Evolutionary conservation across 1,284 basidiomycete genomes (phyloP).

Genomic region (Apiotrichum porosum): DNA sequence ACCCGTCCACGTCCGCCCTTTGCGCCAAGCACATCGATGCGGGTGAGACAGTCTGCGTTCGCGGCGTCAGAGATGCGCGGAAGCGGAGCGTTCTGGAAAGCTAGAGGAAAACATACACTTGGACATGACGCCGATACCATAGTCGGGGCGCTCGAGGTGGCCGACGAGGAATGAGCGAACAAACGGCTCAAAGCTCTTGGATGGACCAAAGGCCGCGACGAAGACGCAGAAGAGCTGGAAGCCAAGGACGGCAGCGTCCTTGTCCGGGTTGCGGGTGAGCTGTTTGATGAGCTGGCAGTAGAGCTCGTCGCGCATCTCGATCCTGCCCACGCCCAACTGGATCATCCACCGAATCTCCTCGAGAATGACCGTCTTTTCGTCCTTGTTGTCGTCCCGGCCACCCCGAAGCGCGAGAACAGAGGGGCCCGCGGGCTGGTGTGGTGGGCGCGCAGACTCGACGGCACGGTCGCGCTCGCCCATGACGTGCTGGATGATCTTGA

Average conservation of each 20-base stretch:
- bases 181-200: conserved; percentile 80
- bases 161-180: conserved; percentile 70
- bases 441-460: conserved; percentile 35
- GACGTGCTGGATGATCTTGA: conserved; percentile 81
- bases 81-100: too few species aligned
- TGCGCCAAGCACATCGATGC: conserved; percentile 64
- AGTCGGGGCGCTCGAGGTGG: conserved; percentile 57
- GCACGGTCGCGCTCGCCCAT: conserved; percentile 80
- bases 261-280: conserved; percentile 70
- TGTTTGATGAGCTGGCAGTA: conserved; percentile 91
- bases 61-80: too few species aligned
- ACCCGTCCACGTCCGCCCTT: conserved; percentile 79
- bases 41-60: conserved; percentile 62
- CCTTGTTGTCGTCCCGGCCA: conserved; percentile 7
- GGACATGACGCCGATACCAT: conserved; percentile 78
- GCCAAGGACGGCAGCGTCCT: conserved; percentile 77
- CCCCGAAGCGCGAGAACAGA: conserved; percentile 9
- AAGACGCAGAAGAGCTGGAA: conserved; percentile 88
- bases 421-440: not conserved
- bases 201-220: conserved; percentile 80
- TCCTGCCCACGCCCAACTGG: conserved; percentile 66
- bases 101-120: conserved; percentile 58
- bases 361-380: conserved; percentile 52
- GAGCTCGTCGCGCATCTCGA: conserved; percentile 82
- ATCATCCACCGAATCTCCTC: conserved; percentile 85